Evolutionary conservation across 352 stramenopile genomes (phyloP).

Genomic region (Thalassiosira ordinaria): DNA sequence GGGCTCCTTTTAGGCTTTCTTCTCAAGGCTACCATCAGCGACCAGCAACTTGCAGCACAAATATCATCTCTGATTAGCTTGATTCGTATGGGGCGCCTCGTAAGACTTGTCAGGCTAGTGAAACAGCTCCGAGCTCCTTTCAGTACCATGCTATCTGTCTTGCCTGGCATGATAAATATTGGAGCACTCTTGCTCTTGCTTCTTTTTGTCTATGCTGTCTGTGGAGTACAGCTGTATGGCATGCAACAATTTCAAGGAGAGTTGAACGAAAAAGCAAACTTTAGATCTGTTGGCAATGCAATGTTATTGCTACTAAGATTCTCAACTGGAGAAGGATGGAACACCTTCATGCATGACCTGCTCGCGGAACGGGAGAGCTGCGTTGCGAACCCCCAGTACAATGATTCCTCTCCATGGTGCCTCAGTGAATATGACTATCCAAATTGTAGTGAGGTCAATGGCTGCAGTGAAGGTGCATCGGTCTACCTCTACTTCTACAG

Average conservation of each 20-base stretch:
- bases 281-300: constrained; percentile 90
- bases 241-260: constrained; percentile 84
- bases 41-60: constrained; percentile 62
- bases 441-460: constrained; percentile 74
- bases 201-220: constrained; percentile 93
- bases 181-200: constrained; percentile 91
- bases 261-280: constrained; percentile 91
- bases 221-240: constrained; percentile 92
- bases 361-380: constrained; percentile 47
- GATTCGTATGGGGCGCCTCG: constrained; percentile 91
- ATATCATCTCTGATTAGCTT: constrained; percentile 90
- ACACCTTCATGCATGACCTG: constrained; percentile 92
- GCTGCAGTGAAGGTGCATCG: constrained; percentile 72
- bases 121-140: constrained; percentile 90
- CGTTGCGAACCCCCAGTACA: constrained; percentile 45
- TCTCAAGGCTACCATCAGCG: constrained; percentile 28
- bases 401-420: constrained; percentile 61
- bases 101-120: constrained; percentile 89
- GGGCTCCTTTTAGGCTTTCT: constrained; percentile 65
- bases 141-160: constrained; percentile 90
- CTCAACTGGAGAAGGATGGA: constrained; percentile 92
- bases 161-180: constrained; percentile 89
- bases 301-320: constrained; percentile 91
- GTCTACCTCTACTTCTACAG: constrained; percentile 65
- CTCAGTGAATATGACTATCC: constrained; percentile 82